Evolutionary conservation across 768 basidiomycete genomes (phyloP), one percentile per base, ranked within the genome.

Genomic region (Tubosaeta brunneosetosa): DNA sequence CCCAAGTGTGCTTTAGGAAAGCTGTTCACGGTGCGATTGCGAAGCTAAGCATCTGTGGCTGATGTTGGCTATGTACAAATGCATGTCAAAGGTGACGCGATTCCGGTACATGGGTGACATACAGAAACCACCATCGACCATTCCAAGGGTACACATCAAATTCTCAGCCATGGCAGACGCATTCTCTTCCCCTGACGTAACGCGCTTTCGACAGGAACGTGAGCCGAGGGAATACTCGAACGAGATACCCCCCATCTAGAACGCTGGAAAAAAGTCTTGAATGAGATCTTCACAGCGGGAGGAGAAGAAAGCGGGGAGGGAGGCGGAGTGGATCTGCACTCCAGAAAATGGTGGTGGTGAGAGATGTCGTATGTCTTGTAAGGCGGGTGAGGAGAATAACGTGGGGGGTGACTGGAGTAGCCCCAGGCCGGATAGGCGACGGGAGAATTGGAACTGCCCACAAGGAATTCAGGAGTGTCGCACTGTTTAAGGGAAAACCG

Each of bases 401-500:
- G 56, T n/a, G 52, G 51, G 55, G 64, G 59, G 41, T 53, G 63
- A 42, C 67, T 69, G 13, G 55, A 61, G 48, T 69, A 69, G 33
- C 68, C 70, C 43, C 52, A 53, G 25, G 62, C 62, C 4, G 69
- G 67, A 27, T 66, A 67, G 26, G 55, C 68, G 37, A 71, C 25
- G 6, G 60, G 64, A 42, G 70, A 71, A 45, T 54, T 60, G 12
- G 70, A 69, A 40, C 64, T 60, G 6, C 68, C 70, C 22, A 49
- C 66, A 6, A 66, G 66, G 48, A 69, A 69, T 49, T 66, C 66
- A n/a, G 68, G 66, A 6, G 64, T 62, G 32, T 61, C 27, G 36
- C 61, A 37, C 59, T 66, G 50, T 16, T 36, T 4, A 40, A 44
- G 4, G 17, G 19, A 12, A n/a, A 19, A 42, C n/a, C 4, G 48